Evolutionary conservation across 352 stramenopile species (phyloP).

Genomic region (Peronospora farinosa): DNA sequence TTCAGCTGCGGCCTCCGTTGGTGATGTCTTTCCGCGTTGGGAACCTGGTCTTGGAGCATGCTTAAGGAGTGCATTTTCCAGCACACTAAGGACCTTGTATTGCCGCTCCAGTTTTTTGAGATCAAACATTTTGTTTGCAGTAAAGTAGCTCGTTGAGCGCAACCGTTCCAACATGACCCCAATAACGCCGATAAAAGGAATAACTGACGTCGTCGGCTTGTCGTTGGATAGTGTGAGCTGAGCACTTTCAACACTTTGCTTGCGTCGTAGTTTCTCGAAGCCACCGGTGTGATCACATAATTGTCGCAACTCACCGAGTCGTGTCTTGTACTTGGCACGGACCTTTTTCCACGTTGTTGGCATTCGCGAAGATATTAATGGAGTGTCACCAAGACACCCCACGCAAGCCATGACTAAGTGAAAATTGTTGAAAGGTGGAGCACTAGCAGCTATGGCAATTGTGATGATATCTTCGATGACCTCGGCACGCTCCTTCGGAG

Average conservation of each 20-base stretch:
- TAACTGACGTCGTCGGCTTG: constrained; percentile 24
- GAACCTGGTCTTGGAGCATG: constrained; percentile 20
- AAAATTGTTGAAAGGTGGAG: constrained; percentile 56
- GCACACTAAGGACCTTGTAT: constrained; percentile 40
- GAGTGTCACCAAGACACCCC: constrained; percentile 59
- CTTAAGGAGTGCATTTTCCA: constrained; percentile 42
- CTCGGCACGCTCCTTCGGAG: constrained; percentile 55
- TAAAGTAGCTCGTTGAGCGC: constrained; percentile 42
- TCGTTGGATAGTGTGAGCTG: constrained; percentile 12
- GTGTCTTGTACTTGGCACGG: constrained; percentile 55
- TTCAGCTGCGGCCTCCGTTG: constrained; percentile 13
- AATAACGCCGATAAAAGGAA: constrained; percentile 75
- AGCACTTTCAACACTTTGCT: constrained; percentile 40
- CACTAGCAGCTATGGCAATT: constrained; percentile 43
- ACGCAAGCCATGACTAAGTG: constrained; percentile 77
- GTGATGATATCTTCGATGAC: constrained; percentile 69
- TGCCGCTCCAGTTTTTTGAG: constrained; percentile 61
- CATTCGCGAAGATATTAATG: constrained; percentile 62
- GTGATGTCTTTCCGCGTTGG: constrained; percentile 15
- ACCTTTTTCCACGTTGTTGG: constrained; percentile 71
- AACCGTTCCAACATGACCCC: constrained; percentile 62
- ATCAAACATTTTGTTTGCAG: constrained; percentile 33
- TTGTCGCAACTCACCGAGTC: constrained; percentile 48
- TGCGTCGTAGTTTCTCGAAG: constrained; percentile 62
- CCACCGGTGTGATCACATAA: constrained; percentile 66